Conservation (phyloP, 2,329 filamentous ascomycete genomes). For the Neodidymelliopsis sp. region DNA sequence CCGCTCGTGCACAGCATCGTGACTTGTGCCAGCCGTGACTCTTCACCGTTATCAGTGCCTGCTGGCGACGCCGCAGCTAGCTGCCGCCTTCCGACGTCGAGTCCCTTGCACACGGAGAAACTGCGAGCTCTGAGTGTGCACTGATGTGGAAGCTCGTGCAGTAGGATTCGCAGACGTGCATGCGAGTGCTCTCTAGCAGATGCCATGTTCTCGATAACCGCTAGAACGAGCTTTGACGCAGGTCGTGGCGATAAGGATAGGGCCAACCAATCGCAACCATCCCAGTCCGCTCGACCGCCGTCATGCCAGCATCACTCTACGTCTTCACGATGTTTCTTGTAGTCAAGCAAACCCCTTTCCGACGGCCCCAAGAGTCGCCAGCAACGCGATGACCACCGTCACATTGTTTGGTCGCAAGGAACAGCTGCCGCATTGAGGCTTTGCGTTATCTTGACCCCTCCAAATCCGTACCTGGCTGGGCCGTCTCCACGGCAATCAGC, state of each 20-base stretch:
- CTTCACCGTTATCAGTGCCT: conserved; percentile 15
- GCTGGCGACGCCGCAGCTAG: background rate
- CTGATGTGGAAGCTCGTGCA: conserved; percentile 12
- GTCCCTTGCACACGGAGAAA: conserved; percentile 14
- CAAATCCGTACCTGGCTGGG: conserved; percentile 13
- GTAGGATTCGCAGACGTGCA: conserved; percentile 25
- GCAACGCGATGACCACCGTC: conserved; percentile 18
- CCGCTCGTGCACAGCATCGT: conserved; percentile 18
- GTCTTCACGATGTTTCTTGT: conserved; percentile 34
- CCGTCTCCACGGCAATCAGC: conserved; percentile 20
- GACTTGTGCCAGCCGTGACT: conserved; percentile 10
- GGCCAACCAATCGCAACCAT: conserved; percentile 30
- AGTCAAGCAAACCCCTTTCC: conserved; percentile 33
- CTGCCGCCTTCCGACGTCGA: conserved; percentile 8
- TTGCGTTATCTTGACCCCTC: conserved; percentile 14
- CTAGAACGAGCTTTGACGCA: conserved; percentile 25
- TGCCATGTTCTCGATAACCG: conserved; percentile 19
- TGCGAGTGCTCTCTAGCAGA: conserved; percentile 7
- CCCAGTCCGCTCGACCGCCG: conserved; percentile 29
- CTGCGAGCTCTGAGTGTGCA: conserved; percentile 1
- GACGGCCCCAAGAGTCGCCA: conserved; percentile 11
- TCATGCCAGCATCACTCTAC: conserved; percentile 35
- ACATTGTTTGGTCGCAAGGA: conserved; percentile 13
- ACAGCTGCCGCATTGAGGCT: conserved; percentile 10
- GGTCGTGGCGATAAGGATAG: conserved; percentile 38